Evolutionary conservation across 805 yeast species (phyloP).

Genomic region (Lachancea lanzarotensis): DNA sequence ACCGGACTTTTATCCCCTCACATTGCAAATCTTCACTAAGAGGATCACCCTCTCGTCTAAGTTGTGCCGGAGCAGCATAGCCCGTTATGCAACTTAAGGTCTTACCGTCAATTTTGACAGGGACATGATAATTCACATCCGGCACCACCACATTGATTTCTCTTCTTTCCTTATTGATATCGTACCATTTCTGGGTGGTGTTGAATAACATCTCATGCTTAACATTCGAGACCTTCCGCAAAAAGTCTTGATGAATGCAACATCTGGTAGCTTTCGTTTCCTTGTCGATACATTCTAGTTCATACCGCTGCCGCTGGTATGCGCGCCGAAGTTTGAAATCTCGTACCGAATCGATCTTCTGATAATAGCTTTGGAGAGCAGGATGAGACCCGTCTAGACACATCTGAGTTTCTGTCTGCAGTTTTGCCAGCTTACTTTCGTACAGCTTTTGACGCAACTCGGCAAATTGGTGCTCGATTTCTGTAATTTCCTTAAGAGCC

Average conservation of each 20-base stretch:
- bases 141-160: conserved; percentile 53
- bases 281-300: conserved; percentile 65
- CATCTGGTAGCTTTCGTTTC: conserved; percentile 78
- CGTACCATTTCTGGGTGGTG: conserved; percentile 86
- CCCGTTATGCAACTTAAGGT: conserved; percentile 34
- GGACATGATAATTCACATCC: conserved; percentile 45
- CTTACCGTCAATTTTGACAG: conserved; percentile 29
- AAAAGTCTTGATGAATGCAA: conserved; percentile 75
- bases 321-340: conserved; percentile 58
- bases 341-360: conserved; percentile 64
- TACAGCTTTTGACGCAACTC: conserved; percentile 74
- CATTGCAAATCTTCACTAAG: conserved; percentile 32
- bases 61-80: conserved; percentile 33
- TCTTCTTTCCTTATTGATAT: conserved; percentile 81
- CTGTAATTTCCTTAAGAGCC: conserved; percentile 56
- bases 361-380: conserved; percentile 66
- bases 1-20: conserved; percentile 41
- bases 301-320: conserved; percentile 50
- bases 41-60: conserved; percentile 27
- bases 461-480: conserved; percentile 84
- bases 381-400: conserved; percentile 91
- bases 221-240: conserved; percentile 59
- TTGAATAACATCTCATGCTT: conserved; percentile 58
- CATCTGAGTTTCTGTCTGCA: conserved; percentile 78
- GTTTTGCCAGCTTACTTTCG: conserved; percentile 70